Base-by-base conservation (phyloP, 2,329 filamentous ascomycete species). In the Monilinia laxa region DNA sequence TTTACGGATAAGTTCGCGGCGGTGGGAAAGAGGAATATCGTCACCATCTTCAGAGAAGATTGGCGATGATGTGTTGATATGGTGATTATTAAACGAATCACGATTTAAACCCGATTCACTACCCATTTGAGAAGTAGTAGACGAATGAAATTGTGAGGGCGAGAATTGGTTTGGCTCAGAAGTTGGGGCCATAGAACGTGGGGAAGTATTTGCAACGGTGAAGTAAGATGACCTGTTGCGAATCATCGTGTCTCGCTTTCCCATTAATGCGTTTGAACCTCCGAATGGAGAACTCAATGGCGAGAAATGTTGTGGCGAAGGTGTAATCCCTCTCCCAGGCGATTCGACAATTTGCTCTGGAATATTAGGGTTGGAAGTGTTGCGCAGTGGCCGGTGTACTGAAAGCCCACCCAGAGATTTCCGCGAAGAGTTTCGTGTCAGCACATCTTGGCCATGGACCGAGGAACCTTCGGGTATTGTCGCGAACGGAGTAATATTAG, bases 1-100 rank as follows among this genome's bases (percentile, higher is more conserved):
- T 67, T 72, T 85, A n/a, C 79, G 78, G 65, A 90, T 85, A 38
- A 90, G 77, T 56, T 85, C 79, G 65, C 83, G 84, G 54, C 90
- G 87, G 72, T 90, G 85, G 53, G 86, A 89, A 23, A 95, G 81
- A 0, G 91, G 88, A 71, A 94, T 81, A 66, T 93, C 85, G 68
- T 93, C 91, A 23, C 78, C 80, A 12, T 80, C 77, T 45, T 84
- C 81, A 63, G 79, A 79, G 0, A 76, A 72, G 1, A 76, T 68
- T 23, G 75, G 70, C 28, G 75, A 71, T 47, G 62, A 35, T 45
- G 20, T 57, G 52, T 16, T 57, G 14, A 20, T 2, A 7, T 25
- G 53, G 31, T 25, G 28, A 38, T 23, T n/a, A 18, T n/a, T 9
- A 12, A 60, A 12, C 1, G 28, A 23, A n/a, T 69, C 67, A 77